Percentiles rank a stretch among this genome's conserved stretches.
These are phyloP conservation scores for Neofusicoccum umdonicola DNA, from an alignment of 2,329 filamentous ascomycete species.

Conservation along the genomic window DNA sequence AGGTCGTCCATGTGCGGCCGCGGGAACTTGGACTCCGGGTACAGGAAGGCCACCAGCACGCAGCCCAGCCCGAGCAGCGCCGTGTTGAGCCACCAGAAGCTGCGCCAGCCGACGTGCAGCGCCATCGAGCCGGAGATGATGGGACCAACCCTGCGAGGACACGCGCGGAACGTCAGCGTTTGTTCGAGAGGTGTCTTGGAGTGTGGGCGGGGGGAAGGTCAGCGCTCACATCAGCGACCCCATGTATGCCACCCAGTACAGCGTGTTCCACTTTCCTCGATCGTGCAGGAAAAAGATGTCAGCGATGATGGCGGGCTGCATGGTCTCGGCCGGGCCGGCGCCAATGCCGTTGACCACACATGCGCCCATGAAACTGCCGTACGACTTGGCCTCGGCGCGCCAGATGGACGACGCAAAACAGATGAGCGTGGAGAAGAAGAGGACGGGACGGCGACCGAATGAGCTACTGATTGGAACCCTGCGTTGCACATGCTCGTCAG, in stretches of 20 bases:
- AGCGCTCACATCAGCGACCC: conserved; percentile 55
- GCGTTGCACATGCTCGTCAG: not conserved
- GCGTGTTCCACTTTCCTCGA: conserved; percentile 60
- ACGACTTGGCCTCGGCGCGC: conserved; percentile 58
- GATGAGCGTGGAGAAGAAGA: conserved; percentile 52
- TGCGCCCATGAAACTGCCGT: conserved; percentile 63
- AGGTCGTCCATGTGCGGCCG: conserved; percentile 41
- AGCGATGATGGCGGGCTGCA: conserved; percentile 62
- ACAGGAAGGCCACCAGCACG: conserved; percentile 56
- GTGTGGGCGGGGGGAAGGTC: not conserved
- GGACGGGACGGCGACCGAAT: conserved; percentile 55
- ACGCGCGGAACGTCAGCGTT: too few relatives aligned
- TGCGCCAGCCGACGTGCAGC: conserved; percentile 57
- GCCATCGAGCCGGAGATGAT: conserved; percentile 63
- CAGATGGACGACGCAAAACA: conserved; percentile 56
- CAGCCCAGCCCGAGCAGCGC: conserved; percentile 51
- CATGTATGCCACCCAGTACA: conserved; percentile 64
- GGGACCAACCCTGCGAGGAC: conserved; percentile 43
- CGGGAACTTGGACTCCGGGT: conserved; percentile 63
- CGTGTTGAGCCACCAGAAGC: conserved; percentile 66
- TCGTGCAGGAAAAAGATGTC: conserved; percentile 66
- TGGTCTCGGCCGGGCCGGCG: conserved; percentile 61
- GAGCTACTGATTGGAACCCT: conserved; percentile 57
- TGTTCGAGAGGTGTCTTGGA: not conserved
- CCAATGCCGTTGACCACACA: conserved; percentile 62